phyloP scores from a whole-genome alignment of 352 stramenopile genomes.

The Albugo candida region DNA sequence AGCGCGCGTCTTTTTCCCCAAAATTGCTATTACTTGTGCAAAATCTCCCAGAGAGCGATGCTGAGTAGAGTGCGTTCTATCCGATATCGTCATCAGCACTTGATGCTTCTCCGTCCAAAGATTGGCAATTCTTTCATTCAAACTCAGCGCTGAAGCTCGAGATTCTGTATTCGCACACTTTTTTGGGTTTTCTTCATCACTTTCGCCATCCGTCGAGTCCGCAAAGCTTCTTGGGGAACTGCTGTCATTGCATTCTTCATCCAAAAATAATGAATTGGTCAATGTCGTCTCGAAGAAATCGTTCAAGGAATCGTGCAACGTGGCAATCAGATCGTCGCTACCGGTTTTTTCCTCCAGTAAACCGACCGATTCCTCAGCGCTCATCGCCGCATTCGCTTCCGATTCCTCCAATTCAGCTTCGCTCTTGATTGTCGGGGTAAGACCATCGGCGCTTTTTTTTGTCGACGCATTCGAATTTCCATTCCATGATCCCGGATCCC shows the following conservation, averaged over 20 bases:
- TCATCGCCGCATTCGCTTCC: constrained; percentile 13
- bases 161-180: too few relatives aligned
- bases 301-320: constrained; percentile 70
- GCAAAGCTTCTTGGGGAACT: constrained; percentile 1
- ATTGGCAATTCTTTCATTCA: constrained; percentile 61
- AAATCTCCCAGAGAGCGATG: constrained; percentile 60
- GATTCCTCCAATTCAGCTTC: constrained; percentile 6
- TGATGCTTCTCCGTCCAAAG: constrained; percentile 77
- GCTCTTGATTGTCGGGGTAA: background rate
- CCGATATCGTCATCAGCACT: constrained; percentile 47
- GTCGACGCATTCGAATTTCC: constrained; percentile 11
- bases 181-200: too few relatives aligned
- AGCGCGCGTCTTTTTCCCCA: background rate
- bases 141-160: constrained; percentile 16
- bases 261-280: constrained; percentile 12
- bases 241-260: constrained; percentile 11
- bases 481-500: constrained; percentile 48
- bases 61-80: constrained; percentile 51
- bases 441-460: constrained; percentile 5
- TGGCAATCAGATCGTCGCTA: constrained; percentile 47
- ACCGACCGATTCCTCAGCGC: constrained; percentile 30
- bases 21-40: too few relatives aligned
- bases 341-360: constrained; percentile 22
- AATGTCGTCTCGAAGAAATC: constrained; percentile 40
- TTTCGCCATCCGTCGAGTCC: too few relatives aligned